Evolutionary conservation across 495 filamentous ascomycete genomes (phyloP), one percentile per base, ranked within the genome.

Genomic region (Cercophora samala): DNA sequence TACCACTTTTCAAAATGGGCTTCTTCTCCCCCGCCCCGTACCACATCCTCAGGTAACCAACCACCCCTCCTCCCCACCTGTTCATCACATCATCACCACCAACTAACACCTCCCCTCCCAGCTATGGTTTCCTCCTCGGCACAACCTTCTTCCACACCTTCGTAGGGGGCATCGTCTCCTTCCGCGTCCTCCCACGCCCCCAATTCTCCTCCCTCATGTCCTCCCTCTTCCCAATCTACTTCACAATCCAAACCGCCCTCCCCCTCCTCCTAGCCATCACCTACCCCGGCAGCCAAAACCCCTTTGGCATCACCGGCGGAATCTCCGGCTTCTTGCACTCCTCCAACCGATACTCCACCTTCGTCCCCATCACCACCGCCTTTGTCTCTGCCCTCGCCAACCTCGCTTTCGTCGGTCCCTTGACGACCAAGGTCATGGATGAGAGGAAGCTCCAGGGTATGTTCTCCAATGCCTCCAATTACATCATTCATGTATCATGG

Each of bases 101-200:
- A 56, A 18, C n/a, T 56, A 19, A 19, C 53, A 0, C 8, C 32
- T 13, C 32, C 26, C 19, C 37, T 5, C 51, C 54, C 68, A 93
- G 90, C 74, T 96, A 93, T 77, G 91, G 91, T 54, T 91, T 90
- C 15, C 81, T 95, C 22, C 80, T 95, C 19, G 92, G 92, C 53
- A 87, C 89, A 24, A 86, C 91, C 69, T 81, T 94, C 78, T 95
- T 88, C 79, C 91, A 95, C 77, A 90, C 91, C 66, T 97, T 97
- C 78, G 80, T 97, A 65, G 86, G 84, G 64, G 92, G 91, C 32
- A 82, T 90, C 29, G 76, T 93, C 56, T 87, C 91, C 64, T 97
- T 88, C 82, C 83, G 82, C 56, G 84, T 86, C 64, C 87, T 97
- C 59, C 83, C 91, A 11, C 88, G 91, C 11, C 87, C 91, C 0